Base-by-base conservation (phyloP, 2,329 filamentous ascomycete species). In the Dothiorella sarmentorum region DNA sequence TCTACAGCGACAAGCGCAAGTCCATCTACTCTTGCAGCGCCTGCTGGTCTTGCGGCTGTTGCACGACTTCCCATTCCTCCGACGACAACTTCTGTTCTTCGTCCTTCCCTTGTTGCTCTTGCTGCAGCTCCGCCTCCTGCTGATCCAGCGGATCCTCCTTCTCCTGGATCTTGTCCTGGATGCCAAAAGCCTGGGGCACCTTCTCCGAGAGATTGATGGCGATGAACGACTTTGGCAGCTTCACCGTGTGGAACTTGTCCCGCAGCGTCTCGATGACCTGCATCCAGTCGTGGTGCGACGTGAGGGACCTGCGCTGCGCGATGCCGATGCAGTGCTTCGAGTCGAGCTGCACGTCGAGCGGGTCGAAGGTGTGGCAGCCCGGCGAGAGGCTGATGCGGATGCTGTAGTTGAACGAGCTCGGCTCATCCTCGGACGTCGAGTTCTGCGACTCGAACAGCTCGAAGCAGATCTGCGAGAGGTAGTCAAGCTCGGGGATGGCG, bases 381-480 rank as follows among this genome's bases (percentile, higher is more conserved):
- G 95, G 94, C 64, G 89, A 94, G 68, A 99, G 91, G 26, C 90
- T 94, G 71, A 99, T 97, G 61, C 93, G 88, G 71, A 99, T 99
- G 68, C 88, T 94, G 75, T 99, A 99, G 57, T 91, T 90, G 75
- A 93, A 97, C 2, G 85, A 86, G 53, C 88, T 86, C 33, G 85
- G 85, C 61, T 87, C 85, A 17, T 79, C 76, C 15, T 78, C 74
- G 18, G 74, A 70, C 65, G 69, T 81, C 70, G 60, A 86, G 63
- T 91, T 93, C 73, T 94, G 90, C 15, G 91, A 93, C 73, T 99
- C 94, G 75, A 99, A 99, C 26, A 99, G 81, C 77, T 99, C 94
- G 66, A 99, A 99, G 73, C 91, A 96, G 70, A 99, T 97, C 71
- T 97, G 94, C 7, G 90, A 95, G 26, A 99, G 85, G 71, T 99